Evolutionary conservation across 176 grass and related monocot genomes (phyloP).

Genomic region (barley (Hordeum vulgare)): DNA sequence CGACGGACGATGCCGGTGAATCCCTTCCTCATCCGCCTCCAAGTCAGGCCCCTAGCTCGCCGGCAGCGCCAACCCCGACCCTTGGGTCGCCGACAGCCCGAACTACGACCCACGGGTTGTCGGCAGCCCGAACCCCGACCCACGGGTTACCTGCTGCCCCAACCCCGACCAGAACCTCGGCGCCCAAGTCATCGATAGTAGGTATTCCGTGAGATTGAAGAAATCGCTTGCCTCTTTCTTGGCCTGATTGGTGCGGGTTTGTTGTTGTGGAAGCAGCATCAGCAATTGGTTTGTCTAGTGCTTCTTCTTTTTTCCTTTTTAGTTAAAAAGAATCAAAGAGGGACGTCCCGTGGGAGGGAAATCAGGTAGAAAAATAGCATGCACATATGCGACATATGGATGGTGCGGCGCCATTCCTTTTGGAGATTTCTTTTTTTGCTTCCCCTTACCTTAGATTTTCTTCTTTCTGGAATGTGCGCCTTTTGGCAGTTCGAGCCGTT

Average conservation of each 20-base stretch:
- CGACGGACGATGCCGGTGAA: too few relatives aligned
- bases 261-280: not conserved
- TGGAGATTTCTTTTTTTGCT: not conserved
- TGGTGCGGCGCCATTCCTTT: conserved; percentile 9
- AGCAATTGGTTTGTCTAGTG: not conserved
- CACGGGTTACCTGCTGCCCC: too few relatives aligned
- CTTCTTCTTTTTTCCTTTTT: not conserved
- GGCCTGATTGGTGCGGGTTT: not conserved
- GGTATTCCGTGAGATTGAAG: too few relatives aligned
- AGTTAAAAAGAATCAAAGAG: not conserved
- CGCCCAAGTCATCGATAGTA: too few relatives aligned
- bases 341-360: not conserved
- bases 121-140: too few relatives aligned
- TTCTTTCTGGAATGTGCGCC: conserved; percentile 15
- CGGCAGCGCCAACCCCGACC: too few relatives aligned
- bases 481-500: conserved; percentile 24
- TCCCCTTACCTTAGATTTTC: conserved; percentile 2
- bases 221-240: not conserved
- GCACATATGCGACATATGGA: not conserved
- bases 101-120: too few relatives aligned
- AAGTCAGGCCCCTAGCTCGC: too few relatives aligned
- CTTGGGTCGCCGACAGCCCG: too few relatives aligned
- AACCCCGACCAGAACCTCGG: too few relatives aligned
- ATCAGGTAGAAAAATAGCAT: not conserved
- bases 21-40: too few relatives aligned